phyloP scores from a whole-genome alignment of 1,139 yeast species.

The Pichia sp. region DNA sequence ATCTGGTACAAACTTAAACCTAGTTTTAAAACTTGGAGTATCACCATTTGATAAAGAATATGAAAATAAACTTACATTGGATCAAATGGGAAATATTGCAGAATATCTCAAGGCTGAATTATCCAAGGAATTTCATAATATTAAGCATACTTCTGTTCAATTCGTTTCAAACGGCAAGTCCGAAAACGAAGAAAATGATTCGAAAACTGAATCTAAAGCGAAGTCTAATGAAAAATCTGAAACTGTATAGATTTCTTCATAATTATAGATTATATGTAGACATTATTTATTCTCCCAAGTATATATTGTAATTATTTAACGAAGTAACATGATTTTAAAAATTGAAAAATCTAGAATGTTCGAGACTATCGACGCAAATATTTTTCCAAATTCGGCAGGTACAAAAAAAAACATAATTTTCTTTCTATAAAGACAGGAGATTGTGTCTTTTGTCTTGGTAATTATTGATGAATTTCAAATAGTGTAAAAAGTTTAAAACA shows the following conservation, averaged over 20 bases:
- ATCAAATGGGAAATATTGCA: constrained; percentile 42
- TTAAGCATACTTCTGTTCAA: constrained; percentile 33
- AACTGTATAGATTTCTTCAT: no score
- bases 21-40: constrained; percentile 36
- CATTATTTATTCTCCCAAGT: no score
- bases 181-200: constrained; percentile 1
- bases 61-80: constrained; percentile 38
- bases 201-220: neutral
- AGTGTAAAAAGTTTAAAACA: no score
- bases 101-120: constrained; percentile 26
- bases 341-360: neutral
- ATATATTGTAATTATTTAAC: neutral
- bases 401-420: no score
- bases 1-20: constrained; percentile 63
- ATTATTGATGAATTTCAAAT: no score
- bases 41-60: constrained; percentile 34
- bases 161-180: constrained; percentile 21
- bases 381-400: no score
- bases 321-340: neutral
- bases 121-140: constrained; percentile 30
- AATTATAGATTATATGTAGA: neutral
- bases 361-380: neutral
- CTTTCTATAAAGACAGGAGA: no score
- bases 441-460: no score
- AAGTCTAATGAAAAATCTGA: neutral